phyloP scores from a whole-genome alignment of 2,329 filamentous ascomycete species.

The Drechslerella stenobrocha region DNA sequence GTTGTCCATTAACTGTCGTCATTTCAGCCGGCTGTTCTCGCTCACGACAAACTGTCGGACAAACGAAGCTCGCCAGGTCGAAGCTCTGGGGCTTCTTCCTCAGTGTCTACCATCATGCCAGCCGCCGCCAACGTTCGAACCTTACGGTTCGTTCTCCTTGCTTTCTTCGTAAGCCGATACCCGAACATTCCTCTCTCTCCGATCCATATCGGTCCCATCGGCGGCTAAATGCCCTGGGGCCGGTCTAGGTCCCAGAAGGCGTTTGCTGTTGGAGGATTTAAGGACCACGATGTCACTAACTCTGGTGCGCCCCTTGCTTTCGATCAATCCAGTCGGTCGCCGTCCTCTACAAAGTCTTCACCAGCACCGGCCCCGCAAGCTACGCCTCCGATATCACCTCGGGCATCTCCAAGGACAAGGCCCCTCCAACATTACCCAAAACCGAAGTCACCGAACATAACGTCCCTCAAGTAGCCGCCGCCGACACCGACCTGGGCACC shows the following conservation, averaged over 20 bases:
- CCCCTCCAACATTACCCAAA: conserved; percentile 44
- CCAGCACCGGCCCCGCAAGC: conserved; percentile 29
- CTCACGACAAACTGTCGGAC: conserved; percentile 17
- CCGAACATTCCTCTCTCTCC: background rate
- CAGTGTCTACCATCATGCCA: conserved; percentile 31
- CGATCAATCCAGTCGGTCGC: conserved; percentile 47
- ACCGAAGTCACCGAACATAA: conserved; percentile 23
- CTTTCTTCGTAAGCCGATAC: conserved; percentile 71
- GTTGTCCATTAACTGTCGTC: background rate
- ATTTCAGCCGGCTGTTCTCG: conserved; percentile 9
- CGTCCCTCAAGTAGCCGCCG: conserved; percentile 2
- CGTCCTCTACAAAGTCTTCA: conserved; percentile 53
- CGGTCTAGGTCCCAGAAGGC: background rate
- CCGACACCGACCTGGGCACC: conserved; percentile 15
- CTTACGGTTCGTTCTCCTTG: conserved; percentile 72
- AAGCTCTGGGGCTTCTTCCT: conserved; percentile 49
- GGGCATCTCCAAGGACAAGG: conserved; percentile 15
- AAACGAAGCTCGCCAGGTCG: conserved; percentile 28
- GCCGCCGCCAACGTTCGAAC: conserved; percentile 51
- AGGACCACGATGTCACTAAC: conserved; percentile 1
- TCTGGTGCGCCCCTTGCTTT: conserved; percentile 7
- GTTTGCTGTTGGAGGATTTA: conserved; percentile 2
- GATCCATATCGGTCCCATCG: background rate
- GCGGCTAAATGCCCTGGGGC: background rate
- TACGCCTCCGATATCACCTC: conserved; percentile 13